phyloP scores from a whole-genome alignment of 2,329 filamentous ascomycete genomes.

The Diaporthe velutina region DNA sequence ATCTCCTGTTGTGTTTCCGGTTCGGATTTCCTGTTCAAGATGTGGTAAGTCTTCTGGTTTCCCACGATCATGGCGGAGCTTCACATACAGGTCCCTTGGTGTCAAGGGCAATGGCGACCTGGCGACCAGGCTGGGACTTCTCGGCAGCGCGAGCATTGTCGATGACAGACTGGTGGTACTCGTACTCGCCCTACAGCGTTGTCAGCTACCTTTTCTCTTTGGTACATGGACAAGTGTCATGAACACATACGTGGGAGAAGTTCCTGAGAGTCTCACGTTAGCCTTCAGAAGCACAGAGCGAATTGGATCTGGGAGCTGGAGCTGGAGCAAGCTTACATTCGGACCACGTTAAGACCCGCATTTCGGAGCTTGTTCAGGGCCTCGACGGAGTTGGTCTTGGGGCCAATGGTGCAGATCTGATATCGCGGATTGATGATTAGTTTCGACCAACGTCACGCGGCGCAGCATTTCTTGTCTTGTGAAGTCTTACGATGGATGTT shows the following conservation, averaged over 20 bases:
- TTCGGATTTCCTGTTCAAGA: constrained; percentile 39
- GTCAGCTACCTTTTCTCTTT: constrained; percentile 50
- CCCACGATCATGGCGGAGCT: not conserved
- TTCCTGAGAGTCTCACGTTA: constrained; percentile 35
- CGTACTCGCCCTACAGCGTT: constrained; percentile 73
- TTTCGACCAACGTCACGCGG: not conserved
- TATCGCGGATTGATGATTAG: constrained; percentile 23
- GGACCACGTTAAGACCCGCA: constrained; percentile 95
- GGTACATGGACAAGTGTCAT: not conserved
- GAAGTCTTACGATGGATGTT: constrained; percentile 77
- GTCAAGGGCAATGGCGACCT: constrained; percentile 93
- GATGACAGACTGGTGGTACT: constrained; percentile 98
- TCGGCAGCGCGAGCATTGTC: constrained; percentile 94
- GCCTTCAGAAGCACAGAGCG: not conserved
- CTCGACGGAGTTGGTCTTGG: constrained; percentile 98
- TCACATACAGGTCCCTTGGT: constrained; percentile 68
- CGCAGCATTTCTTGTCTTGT: not conserved
- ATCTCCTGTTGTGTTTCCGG: constrained; percentile 77
- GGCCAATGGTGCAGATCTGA: constrained; percentile 94
- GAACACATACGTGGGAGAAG: constrained; percentile 40
- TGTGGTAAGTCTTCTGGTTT: constrained; percentile 4
- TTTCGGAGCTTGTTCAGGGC: constrained; percentile 95
- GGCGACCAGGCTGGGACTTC: constrained; percentile 81
- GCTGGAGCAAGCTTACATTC: constrained; percentile 78
- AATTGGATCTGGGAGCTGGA: not conserved